phyloP scores from a whole-genome alignment of 345 rosid species.

The Eucalyptus microcorys region DNA sequence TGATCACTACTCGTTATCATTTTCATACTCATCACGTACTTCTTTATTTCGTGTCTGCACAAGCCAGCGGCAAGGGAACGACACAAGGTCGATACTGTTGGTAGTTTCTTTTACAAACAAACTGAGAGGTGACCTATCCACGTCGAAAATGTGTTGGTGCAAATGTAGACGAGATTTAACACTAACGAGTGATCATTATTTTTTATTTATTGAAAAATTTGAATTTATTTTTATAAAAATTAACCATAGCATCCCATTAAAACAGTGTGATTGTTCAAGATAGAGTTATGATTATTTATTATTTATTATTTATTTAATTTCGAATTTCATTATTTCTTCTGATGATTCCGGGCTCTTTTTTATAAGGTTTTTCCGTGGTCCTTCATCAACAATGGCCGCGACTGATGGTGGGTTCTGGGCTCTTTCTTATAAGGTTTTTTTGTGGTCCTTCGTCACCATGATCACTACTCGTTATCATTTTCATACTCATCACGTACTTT shows the following conservation, averaged over 20 bases:
- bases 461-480: neutral
- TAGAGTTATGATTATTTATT: too few species aligned
- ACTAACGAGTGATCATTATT: rapidly evolving
- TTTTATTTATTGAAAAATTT: too few species aligned
- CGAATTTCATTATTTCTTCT: too few species aligned
- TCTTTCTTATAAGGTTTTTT: neutral
- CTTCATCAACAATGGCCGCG: neutral
- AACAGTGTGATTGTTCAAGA: rapidly evolving
- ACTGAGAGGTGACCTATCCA: too few species aligned
- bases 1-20: neutral
- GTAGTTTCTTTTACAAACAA: too few species aligned
- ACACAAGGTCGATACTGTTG: too few species aligned
- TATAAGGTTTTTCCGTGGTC: conserved; percentile 4
- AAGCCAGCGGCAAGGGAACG: neutral
- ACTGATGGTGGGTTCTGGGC: neutral
- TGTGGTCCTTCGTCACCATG: conserved; percentile 5
- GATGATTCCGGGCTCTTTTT: neutral
- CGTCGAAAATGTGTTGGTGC: too few species aligned
- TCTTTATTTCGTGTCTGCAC: neutral
- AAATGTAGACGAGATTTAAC: too few species aligned
- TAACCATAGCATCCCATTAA: too few species aligned
- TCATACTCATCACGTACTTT: neutral
- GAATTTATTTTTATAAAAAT: too few species aligned
- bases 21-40: neutral
- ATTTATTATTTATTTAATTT: too few species aligned